These are phyloP conservation scores for Suhomyces xylopsoci DNA, from an alignment of 805 yeast species.

Conservation along the genomic window DNA sequence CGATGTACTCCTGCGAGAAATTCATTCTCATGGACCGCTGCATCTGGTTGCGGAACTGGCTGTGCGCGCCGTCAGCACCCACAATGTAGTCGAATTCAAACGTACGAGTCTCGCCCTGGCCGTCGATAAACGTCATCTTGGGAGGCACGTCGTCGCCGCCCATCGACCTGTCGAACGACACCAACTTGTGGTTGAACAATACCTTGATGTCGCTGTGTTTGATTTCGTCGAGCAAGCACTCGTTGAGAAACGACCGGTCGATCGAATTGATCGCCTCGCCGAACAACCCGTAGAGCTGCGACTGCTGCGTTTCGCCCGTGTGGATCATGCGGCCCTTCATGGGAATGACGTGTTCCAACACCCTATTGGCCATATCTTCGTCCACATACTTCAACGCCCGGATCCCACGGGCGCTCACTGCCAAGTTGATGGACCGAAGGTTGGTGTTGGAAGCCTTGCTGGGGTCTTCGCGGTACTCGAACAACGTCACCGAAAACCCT, in stretches of 20 bases:
- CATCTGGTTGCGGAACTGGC: slow-evolving; percentile 66
- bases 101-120: slow-evolving; percentile 15
- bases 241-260: slow-evolving; percentile 70
- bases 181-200: slow-evolving; percentile 57
- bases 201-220: slow-evolving; percentile 41
- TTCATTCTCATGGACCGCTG: slow-evolving; percentile 68
- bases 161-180: slow-evolving; percentile 30
- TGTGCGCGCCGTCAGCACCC: slow-evolving; percentile 87
- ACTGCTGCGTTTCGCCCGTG: slow-evolving; percentile 54
- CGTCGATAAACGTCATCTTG: slow-evolving; percentile 19
- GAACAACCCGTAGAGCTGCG: slow-evolving; percentile 74
- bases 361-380: slow-evolving; percentile 49
- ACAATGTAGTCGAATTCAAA: slow-evolving; percentile 55
- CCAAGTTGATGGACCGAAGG: slow-evolving; percentile 76
- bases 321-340: slow-evolving; percentile 93
- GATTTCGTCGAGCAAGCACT: slow-evolving; percentile 60
- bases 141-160: slow-evolving; percentile 15
- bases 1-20: slow-evolving; percentile 72
- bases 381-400: slow-evolving; percentile 65
- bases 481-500: slow-evolving; percentile 70
- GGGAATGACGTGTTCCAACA: slow-evolving; percentile 66
- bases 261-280: slow-evolving; percentile 87
- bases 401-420: slow-evolving; percentile 84
- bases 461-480: slow-evolving; percentile 72
- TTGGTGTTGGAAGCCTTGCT: slow-evolving; percentile 36